Conservation (phyloP, 345 rosid species). For the Mercurialis annua region DNA sequence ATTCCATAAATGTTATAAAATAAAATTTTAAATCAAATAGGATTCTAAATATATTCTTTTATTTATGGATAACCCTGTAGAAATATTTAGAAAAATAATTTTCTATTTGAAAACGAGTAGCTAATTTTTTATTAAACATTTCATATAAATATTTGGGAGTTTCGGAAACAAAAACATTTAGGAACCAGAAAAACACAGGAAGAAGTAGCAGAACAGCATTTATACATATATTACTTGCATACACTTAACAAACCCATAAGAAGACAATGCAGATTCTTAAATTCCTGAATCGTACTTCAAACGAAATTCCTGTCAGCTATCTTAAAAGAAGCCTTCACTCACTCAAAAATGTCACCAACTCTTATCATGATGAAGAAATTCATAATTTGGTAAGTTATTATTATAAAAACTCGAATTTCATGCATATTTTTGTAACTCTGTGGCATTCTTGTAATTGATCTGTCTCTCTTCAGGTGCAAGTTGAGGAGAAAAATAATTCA, state of each 20-base stretch:
- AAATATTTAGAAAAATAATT: too few relatives aligned
- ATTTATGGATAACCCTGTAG: too few relatives aligned
- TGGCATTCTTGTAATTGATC: not conserved
- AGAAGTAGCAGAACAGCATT: not conserved
- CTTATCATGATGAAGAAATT: not conserved
- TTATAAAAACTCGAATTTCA: not conserved
- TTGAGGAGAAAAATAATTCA: slow-evolving; percentile 18
- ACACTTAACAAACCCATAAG: not conserved
- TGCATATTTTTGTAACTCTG: not conserved
- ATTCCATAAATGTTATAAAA: too few relatives aligned
- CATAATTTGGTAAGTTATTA: slow-evolving; percentile 13
- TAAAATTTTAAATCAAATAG: too few relatives aligned
- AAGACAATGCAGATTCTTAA: slow-evolving; percentile 13
- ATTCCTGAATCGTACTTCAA: not conserved
- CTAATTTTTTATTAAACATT: too few relatives aligned
- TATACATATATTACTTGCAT: too few relatives aligned
- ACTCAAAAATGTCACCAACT: not conserved
- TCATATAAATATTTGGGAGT: too few relatives aligned
- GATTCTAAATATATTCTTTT: too few relatives aligned
- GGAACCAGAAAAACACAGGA: not conserved
- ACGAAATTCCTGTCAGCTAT: not conserved
- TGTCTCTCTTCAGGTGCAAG: slow-evolving; percentile 10
- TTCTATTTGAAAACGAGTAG: too few relatives aligned
- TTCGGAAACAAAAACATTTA: not conserved
- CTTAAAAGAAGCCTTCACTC: slow-evolving; percentile 16